These are phyloP conservation scores for Cyberlindnera bimundalis DNA, from an alignment of 805 yeast genomes.

Conservation along the genomic window DNA sequence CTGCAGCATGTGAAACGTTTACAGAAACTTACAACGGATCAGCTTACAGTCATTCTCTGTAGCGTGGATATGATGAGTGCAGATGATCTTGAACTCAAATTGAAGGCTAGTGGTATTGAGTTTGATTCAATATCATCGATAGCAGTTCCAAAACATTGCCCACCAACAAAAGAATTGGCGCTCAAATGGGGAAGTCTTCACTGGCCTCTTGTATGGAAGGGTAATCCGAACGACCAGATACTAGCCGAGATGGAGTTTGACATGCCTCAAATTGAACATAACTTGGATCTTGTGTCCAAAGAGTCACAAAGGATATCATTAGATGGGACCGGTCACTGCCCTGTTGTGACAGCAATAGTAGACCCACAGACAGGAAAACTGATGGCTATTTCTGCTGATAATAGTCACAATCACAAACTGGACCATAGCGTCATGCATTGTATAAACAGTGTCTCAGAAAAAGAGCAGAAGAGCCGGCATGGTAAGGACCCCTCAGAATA, in stretches of 20 bases:
- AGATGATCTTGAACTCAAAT: conserved; percentile 22
- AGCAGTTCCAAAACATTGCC: conserved; percentile 58
- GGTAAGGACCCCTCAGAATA: conserved; percentile 9
- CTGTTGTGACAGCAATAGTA: conserved; percentile 61
- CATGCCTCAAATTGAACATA: conserved; percentile 37
- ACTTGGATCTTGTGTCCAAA: conserved; percentile 30
- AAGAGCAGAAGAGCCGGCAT: conserved; percentile 43
- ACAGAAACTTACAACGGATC: conserved; percentile 31
- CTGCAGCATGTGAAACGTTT: conserved; percentile 54
- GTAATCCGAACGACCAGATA: conserved; percentile 76
- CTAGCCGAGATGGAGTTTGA: conserved; percentile 54
- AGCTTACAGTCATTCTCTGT: conserved; percentile 45
- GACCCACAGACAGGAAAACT: conserved; percentile 46
- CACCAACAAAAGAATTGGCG: conserved; percentile 66
- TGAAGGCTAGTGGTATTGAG: conserved; percentile 18
- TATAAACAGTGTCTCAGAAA: conserved; percentile 57
- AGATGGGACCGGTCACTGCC: conserved; percentile 26
- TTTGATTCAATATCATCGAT: conserved; percentile 23
- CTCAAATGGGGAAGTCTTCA: conserved; percentile 58
- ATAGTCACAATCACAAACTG: conserved; percentile 47
- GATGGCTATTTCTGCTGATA: conserved; percentile 38
- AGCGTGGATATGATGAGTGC: conserved; percentile 30
- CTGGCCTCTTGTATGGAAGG: conserved; percentile 96
- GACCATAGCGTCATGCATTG: conserved; percentile 76
- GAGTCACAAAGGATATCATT: conserved; percentile 28